A percentile compares a stretch with the other conserved stretches of the same genome.
These are phyloP conservation scores for Limnomonas spitsbergensis DNA, from an alignment of 139 green algal species.

Conservation along the genomic window DNA sequence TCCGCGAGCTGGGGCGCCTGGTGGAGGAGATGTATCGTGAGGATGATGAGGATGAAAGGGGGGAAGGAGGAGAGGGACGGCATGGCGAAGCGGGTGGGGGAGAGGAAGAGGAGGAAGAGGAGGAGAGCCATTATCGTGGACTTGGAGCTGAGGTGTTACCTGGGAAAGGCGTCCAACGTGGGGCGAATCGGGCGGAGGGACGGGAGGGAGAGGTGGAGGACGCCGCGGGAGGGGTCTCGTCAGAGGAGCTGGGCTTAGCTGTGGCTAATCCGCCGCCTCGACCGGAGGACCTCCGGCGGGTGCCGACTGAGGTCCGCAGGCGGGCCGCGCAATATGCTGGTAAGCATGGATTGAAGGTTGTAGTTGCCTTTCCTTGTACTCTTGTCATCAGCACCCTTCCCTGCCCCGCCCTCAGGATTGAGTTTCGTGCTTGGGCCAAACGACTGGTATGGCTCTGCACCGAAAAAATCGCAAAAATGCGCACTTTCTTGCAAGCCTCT, in stretches of 20 bases:
- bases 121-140: not conserved
- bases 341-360: not conserved
- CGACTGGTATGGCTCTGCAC: not conserved
- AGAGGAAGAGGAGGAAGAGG: not conserved
- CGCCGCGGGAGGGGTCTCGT: not conserved
- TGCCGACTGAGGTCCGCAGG: not conserved
- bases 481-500: not conserved
- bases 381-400: too few relatives aligned
- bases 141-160: too few relatives aligned
- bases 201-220: not conserved
- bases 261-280: too few relatives aligned
- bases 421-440: too few relatives aligned
- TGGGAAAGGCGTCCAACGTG: too few relatives aligned
- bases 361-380: not conserved
- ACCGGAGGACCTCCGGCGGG: not conserved
- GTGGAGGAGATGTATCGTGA: not conserved
- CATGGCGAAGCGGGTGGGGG: not conserved
- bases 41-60: not conserved
- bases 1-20: too few relatives aligned
- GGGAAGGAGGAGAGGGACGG: not conserved
- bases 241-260: not conserved
- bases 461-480: not conserved
- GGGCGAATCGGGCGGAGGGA: not conserved
- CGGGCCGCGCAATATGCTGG: not conserved
- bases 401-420: too few relatives aligned